Percentiles rank a stretch among this genome's conserved stretches.
These are phyloP conservation scores for Tetraselmis striata DNA, from an alignment of 139 green algal species.

Conservation along the genomic window DNA sequence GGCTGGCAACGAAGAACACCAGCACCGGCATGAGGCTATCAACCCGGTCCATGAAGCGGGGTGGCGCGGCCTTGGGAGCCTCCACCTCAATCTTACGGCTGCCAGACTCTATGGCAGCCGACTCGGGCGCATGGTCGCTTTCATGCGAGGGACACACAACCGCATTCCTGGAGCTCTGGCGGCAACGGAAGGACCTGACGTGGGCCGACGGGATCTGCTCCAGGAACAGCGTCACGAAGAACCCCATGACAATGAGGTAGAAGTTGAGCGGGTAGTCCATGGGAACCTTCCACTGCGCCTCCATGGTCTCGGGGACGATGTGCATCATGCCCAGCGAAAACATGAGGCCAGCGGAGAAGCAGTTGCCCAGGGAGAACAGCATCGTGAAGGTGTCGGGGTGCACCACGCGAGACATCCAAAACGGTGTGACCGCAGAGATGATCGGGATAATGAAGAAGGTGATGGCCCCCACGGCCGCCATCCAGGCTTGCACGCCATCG, in stretches of 20 bases:
- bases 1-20: neutral
- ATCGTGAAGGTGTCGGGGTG: neutral
- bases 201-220: constrained; percentile 3
- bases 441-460: neutral
- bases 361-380: neutral
- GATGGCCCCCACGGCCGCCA: neutral
- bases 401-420: neutral
- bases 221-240: constrained; percentile 7
- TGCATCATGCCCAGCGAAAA: neutral
- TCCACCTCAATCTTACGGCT: too few species aligned
- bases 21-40: neutral
- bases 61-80: constrained; percentile 7
- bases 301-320: neutral
- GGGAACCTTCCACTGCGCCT: neutral
- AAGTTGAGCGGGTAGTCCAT: constrained; percentile 8
- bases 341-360: neutral
- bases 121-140: neutral
- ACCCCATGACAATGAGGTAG: constrained; percentile 4
- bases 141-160: too few species aligned
- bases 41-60: neutral
- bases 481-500: neutral
- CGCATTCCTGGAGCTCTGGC: too few species aligned
- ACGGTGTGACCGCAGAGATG: neutral
- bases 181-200: too few species aligned
- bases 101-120: constrained; percentile 31